Evolutionary conservation across 768 basidiomycete species (phyloP), one percentile per base, ranked within the genome.

Genomic region (Mycena metata): DNA sequence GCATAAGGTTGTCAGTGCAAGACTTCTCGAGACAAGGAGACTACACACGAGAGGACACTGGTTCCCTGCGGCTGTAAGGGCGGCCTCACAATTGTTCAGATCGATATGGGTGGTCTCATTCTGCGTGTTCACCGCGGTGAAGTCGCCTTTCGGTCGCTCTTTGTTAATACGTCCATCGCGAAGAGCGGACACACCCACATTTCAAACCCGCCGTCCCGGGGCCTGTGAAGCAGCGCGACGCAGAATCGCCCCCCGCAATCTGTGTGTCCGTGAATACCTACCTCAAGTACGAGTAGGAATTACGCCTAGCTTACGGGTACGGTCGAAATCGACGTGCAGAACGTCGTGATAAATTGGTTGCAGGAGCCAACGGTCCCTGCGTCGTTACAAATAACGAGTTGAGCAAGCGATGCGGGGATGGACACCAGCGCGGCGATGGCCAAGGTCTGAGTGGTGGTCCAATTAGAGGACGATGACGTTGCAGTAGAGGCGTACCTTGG

Each of bases 241-340:
- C 43, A 5, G 42, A n/a, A 42, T 30, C 26, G 26, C 26, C 26
- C 30, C 42, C 23, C 8, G 56, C 24, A 13, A 45, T 58, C 56
- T 58, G 56, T 15, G n/a, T 9, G 19, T 58, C 43, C 42, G 21
- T 30, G 1, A 12, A 33, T 43, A 15, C 43, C 15, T 43, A 15
- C 43, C 15, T 58, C 30, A 26, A 6, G 24, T 58, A 17, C 43
- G 2, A 15, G 56, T 19, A 43, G 17, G 5, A 17, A 43, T n/a
- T 9, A 9, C 11, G 10, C 11, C 39, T 2, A 30, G 19, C 56
- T 33, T 41, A 58, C 56, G 42, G 26, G 17, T 58, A 43, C 13
- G 10, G 5, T 58, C 33, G 56, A 17, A 24, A 58, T 58, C n/a
- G 56, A 45, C 5, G 42, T 58, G 13, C 56, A 58, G 42, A 58